These are phyloP conservation scores for Suhomyces terraborum DNA, from an alignment of 1,139 yeast species.

Conservation along the genomic window DNA sequence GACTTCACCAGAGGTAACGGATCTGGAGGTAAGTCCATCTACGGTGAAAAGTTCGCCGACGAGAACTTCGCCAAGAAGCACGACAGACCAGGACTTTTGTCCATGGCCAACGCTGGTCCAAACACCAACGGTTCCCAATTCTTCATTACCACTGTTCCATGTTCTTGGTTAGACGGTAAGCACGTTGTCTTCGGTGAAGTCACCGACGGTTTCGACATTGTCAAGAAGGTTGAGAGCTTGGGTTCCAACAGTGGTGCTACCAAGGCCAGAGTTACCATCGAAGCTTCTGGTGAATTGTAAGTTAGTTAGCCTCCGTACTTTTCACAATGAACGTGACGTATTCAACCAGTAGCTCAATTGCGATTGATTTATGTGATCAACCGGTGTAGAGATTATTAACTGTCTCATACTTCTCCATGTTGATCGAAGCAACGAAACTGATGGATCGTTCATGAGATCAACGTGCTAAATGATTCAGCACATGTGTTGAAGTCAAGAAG, in stretches of 20 bases:
- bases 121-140: conserved; percentile 99
- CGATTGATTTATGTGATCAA: not conserved
- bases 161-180: conserved; percentile 98
- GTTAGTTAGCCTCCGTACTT: conserved; percentile 7
- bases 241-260: conserved; percentile 90
- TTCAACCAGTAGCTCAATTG: not conserved
- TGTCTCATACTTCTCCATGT: no score
- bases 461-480: no score
- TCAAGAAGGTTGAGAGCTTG: conserved; percentile 83
- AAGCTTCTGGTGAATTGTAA: conserved; percentile 82
- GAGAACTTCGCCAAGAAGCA: conserved; percentile 90
- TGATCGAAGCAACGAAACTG: no score
- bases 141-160: conserved; percentile 94
- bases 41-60: conserved; percentile 93
- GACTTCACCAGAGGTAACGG: conserved; percentile 94
- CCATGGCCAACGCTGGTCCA: conserved; percentile 99
- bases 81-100: conserved; percentile 90
- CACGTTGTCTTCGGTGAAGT: conserved; percentile 99
- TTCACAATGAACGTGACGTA: conserved; percentile 3
- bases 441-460: no score
- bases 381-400: no score
- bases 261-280: conserved; percentile 73
- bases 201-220: conserved; percentile 83
- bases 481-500: no score
- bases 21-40: conserved; percentile 98